These are phyloP conservation scores for Pyrus bretschneideri DNA, from an alignment of 306 rosid species.

Conservation along the genomic window DNA sequence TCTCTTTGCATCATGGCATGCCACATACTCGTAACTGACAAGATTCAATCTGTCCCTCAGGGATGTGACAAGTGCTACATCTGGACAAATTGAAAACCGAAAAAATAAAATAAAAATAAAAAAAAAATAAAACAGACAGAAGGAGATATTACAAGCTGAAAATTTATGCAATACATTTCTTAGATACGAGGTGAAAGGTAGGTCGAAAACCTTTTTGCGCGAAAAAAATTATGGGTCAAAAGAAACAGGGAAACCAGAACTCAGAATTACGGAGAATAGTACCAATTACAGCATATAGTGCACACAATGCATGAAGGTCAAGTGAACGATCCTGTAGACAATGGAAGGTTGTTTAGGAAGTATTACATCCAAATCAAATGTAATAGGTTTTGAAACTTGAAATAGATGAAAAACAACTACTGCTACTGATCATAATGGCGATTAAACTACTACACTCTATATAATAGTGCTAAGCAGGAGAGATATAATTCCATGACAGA, in stretches of 20 bases:
- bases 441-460: neutral
- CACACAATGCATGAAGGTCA: conserved; percentile 58
- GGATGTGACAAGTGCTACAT: too few species aligned
- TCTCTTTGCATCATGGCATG: conserved; percentile 78
- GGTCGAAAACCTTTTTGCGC: neutral
- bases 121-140: neutral
- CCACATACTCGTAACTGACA: conserved; percentile 83
- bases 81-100: neutral
- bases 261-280: conserved; percentile 20
- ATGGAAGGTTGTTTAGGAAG: neutral
- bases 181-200: too few species aligned
- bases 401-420: neutral
- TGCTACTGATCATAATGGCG: neutral
- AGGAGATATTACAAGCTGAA: conserved; percentile 2
- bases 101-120: neutral
- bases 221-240: neutral
- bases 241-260: neutral
- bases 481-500: neutral
- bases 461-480: neutral
- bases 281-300: conserved; percentile 79
- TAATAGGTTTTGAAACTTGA: neutral
- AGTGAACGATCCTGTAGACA: conserved; percentile 78
- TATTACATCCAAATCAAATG: neutral
- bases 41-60: conserved; percentile 34
- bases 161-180: neutral